Base-by-base conservation (phyloP, 768 basidiomycete genomes). In the Mycena polygramma region DNA sequence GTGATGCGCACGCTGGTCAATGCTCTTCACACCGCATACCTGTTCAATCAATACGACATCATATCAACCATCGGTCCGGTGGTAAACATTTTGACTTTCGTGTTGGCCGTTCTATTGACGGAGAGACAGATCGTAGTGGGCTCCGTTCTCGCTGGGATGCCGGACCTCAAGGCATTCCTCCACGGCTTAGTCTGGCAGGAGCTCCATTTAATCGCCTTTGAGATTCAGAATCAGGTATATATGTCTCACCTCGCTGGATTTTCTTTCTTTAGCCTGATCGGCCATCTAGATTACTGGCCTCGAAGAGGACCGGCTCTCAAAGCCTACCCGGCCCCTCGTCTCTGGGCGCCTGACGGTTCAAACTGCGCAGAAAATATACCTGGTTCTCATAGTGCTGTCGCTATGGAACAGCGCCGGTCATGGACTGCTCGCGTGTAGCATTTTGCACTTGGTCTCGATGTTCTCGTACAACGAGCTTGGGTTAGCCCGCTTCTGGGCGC, bases 171-270 rank as follows among this genome's bases (percentile, higher is more conserved):
- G 22, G 35, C 71, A 5, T 61, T 72, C 22, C 22, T 69, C 17
- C 22, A 46, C 10, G 73, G 60, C 7, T 59, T 68, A 41, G 7
- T 72, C 5, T 73, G 69, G 69, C 58, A 67, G 26, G 69, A 73
- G 35, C 69, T 73, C 20, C 73, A 73, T 45, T 37, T 73, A 7
- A 48, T 68, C 15, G 43, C 69, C 15, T 73, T 73, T 35, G 66
- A 66, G 64, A 66, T 66, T 14, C 35, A 58, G 37, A 66, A 66
- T 20, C 64, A 66, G 64, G 64, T 66, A 51, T 13, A 39, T 39
- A 39, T n/a, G 14, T 20, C 9, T 19, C 7, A 57, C 54, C 7
- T 11, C 7, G 9, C 35, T 9, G 6, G 13, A 17, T 36, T 2
- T 37, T 54, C 15, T 30, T 39, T 39, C 7, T 39, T 7, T 13